Conservation (phyloP, 305 asterid species). For the Rubia balearica region DNA sequence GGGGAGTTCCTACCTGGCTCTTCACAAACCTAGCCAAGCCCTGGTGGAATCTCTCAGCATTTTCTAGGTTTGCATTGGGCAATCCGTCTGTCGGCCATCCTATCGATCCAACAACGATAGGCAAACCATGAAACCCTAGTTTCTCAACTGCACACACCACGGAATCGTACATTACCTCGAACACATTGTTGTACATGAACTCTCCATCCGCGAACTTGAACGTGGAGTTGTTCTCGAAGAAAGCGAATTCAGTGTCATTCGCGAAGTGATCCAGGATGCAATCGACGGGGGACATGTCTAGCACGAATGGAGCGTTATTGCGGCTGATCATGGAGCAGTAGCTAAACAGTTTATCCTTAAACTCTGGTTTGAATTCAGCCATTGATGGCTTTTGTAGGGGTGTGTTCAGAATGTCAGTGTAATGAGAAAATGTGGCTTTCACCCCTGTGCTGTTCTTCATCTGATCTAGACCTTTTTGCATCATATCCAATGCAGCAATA, state of each 20-base stretch:
- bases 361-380: constrained; percentile 28
- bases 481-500: background rate
- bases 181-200: constrained; percentile 27
- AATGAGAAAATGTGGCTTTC: constrained; percentile 24
- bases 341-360: constrained; percentile 12
- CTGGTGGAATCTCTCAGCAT: constrained; percentile 36
- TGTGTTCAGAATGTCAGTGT: constrained; percentile 19
- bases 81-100: constrained; percentile 62
- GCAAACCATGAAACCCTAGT: constrained; percentile 23
- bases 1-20: constrained; percentile 36
- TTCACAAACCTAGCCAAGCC: constrained; percentile 20
- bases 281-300: constrained; percentile 27
- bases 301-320: constrained; percentile 20
- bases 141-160: constrained; percentile 28
- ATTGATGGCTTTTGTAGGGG: constrained; percentile 28
- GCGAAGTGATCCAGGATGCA: background rate
- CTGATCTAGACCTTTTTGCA: constrained; percentile 14
- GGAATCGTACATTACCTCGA: constrained; percentile 35
- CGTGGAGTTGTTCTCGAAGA: constrained; percentile 33
- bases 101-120: constrained; percentile 24
- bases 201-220: constrained; percentile 25
- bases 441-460: background rate
- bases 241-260: constrained; percentile 31
- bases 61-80: constrained; percentile 17
- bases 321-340: background rate